Evolutionary conservation across 805 yeast genomes (phyloP), one percentile per base, ranked within the genome.

Genomic region (Lipomyces orientalis): DNA sequence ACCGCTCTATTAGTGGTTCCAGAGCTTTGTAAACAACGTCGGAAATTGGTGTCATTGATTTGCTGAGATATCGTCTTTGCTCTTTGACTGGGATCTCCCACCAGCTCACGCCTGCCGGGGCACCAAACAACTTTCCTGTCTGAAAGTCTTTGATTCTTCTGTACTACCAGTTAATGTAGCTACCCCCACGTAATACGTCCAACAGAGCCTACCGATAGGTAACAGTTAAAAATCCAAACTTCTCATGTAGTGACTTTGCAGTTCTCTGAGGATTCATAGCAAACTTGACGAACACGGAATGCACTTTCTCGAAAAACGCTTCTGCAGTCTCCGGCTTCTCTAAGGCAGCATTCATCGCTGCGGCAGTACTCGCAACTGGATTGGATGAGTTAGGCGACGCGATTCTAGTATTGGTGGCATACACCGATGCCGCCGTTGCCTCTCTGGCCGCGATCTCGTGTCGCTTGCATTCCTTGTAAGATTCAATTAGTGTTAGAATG

Each of bases 21-120:
- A 66, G 54, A 4, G 69, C 65, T 22, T 54, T 60, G 54, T 57
- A 66, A 12, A 66, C 66, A 19, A 59, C 51, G 29, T 61, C 54
- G 19, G 69, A 66, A 35, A 66, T 66, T 39, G 69, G 69, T 0
- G 68, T 65, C 69, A 66, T 66, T 33, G 61, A 56, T 56, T 62
- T 62, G 22, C 62, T 62, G 22, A 66, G 64, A 54, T 49, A 62
- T 22, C 57, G 60, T n/a, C 69, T 35, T 31, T 66, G 69, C 55
- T 66, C 66, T 39, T 66, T 66, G 51, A 58, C 52, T 14, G 56
- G 56, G 61, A 66, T 35, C 14, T 54, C 60, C 69, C 69, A 66
- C 69, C 69, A 66, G 34, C 39, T 60, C 37, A 46, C 61, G 22
- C 67, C 67, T 2, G 43, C 57, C 6, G 67, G 64, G n/a, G 64